Conservation (phyloP, 2,329 filamentous ascomycete species). For the Pyricularia sp. region DNA sequence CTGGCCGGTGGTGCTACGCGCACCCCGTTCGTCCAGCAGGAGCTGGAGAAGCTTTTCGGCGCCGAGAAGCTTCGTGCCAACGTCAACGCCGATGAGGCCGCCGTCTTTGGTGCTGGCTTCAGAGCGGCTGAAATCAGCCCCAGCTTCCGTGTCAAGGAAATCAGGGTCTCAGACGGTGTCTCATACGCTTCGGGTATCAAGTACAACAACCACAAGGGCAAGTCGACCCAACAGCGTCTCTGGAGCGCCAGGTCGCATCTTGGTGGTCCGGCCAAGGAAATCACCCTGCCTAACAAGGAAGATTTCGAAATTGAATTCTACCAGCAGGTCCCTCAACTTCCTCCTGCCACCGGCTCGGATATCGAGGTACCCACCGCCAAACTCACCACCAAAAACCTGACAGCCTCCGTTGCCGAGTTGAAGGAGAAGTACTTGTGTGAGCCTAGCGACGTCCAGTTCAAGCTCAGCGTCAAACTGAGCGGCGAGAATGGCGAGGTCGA, state of each 20-base stretch:
- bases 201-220: conserved; percentile 60
- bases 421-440: conserved; percentile 72
- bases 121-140: conserved; percentile 86
- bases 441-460: conserved; percentile 68
- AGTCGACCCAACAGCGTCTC: conserved; percentile 69
- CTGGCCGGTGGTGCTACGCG: conserved; percentile 84
- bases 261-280: conserved; percentile 69
- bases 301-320: conserved; percentile 77
- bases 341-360: conserved; percentile 19
- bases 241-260: conserved; percentile 71
- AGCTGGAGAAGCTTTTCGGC: conserved; percentile 65
- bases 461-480: conserved; percentile 65
- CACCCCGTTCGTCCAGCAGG: conserved; percentile 89
- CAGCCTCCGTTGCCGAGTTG: conserved; percentile 67
- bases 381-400: conserved; percentile 77
- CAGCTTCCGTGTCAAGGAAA: conserved; percentile 97
- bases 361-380: conserved; percentile 53
- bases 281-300: conserved; percentile 71
- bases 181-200: conserved; percentile 67
- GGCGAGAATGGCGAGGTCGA: conserved; percentile 71
- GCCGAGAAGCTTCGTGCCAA: conserved; percentile 79
- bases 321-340: conserved; percentile 49
- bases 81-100: conserved; percentile 94
- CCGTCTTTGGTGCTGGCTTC: conserved; percentile 92
- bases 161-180: conserved; percentile 69